Conservation (phyloP, 768 basidiomycete genomes). For the Boletus bicolor region DNA sequence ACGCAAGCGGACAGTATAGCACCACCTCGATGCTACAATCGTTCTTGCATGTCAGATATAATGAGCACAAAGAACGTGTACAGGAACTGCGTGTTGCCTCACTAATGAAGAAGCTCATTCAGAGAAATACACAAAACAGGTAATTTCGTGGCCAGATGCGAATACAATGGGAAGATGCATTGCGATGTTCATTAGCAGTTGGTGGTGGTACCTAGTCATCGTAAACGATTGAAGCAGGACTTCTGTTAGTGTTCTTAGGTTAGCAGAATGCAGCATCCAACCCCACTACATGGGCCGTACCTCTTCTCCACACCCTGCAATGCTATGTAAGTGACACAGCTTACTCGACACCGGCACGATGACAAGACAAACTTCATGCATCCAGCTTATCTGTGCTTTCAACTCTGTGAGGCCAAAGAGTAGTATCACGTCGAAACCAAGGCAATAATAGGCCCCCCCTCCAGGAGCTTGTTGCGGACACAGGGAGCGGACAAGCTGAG, state of each 20-base stretch:
- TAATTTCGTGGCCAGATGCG: no score
- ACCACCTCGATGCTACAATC: no score
- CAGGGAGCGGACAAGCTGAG: slow-evolving; percentile 2
- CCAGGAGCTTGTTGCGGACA: background rate
- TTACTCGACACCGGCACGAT: background rate
- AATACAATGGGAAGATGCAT: background rate
- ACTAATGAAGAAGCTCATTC: no score
- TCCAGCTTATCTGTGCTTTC: slow-evolving; percentile 45
- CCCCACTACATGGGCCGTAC: background rate
- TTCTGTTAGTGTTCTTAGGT: background rate
- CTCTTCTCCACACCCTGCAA: slow-evolving; percentile 14
- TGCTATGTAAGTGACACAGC: background rate
- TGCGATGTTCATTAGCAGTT: no score
- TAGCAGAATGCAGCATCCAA: background rate
- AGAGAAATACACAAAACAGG: no score
- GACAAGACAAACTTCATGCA: slow-evolving; percentile 19
- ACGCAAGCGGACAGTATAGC: no score
- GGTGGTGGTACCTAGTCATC: background rate
- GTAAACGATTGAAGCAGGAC: background rate
- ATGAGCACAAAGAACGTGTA: no score
- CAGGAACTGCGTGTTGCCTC: no score
- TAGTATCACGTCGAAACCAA: slow-evolving; percentile 35
- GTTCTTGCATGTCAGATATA: no score
- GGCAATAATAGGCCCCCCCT: slow-evolving; percentile 10
- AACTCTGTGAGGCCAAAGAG: slow-evolving; percentile 43